phyloP scores from a whole-genome alignment of 306 rosid genomes.

The cucumber (Cucumis sativus) region DNA sequence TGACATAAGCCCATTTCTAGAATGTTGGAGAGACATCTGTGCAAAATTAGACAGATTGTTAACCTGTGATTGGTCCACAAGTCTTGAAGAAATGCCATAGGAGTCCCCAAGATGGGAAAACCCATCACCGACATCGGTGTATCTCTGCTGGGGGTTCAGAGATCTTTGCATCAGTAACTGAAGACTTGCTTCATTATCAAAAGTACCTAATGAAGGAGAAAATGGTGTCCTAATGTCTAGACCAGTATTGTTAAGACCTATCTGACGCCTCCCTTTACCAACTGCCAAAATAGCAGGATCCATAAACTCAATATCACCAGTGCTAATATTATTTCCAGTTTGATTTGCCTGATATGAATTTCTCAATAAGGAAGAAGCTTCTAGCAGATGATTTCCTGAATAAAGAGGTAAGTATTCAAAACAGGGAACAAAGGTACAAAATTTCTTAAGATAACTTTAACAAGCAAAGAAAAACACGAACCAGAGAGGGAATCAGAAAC shows the following conservation, averaged over 20 bases:
- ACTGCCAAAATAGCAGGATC: slow-evolving; percentile 95
- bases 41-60: slow-evolving; percentile 51
- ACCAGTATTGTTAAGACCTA: slow-evolving; percentile 38
- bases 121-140: slow-evolving; percentile 43
- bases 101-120: slow-evolving; percentile 55
- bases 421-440: not conserved
- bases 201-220: slow-evolving; percentile 36
- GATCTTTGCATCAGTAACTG: slow-evolving; percentile 82
- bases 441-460: not conserved
- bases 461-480: slow-evolving; percentile 20
- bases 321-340: slow-evolving; percentile 34
- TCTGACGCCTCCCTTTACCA: slow-evolving; percentile 72
- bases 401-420: not conserved
- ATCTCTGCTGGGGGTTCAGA: slow-evolving; percentile 56
- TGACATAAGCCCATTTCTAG: slow-evolving; percentile 47
- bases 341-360: slow-evolving; percentile 46
- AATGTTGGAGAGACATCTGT: slow-evolving; percentile 64
- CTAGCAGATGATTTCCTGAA: slow-evolving; percentile 55
- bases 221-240: slow-evolving; percentile 54
- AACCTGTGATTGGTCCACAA: slow-evolving; percentile 52
- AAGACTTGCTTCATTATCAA: slow-evolving; percentile 66
- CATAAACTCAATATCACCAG: slow-evolving; percentile 65
- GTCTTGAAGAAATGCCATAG: slow-evolving; percentile 65
- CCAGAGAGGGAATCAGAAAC: slow-evolving; percentile 56
- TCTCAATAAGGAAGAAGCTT: slow-evolving; percentile 43